Evolutionary conservation across 2,329 filamentous ascomycete species (phyloP), one percentile per base, ranked within the genome.

Genomic region (Bertia moriformis): DNA sequence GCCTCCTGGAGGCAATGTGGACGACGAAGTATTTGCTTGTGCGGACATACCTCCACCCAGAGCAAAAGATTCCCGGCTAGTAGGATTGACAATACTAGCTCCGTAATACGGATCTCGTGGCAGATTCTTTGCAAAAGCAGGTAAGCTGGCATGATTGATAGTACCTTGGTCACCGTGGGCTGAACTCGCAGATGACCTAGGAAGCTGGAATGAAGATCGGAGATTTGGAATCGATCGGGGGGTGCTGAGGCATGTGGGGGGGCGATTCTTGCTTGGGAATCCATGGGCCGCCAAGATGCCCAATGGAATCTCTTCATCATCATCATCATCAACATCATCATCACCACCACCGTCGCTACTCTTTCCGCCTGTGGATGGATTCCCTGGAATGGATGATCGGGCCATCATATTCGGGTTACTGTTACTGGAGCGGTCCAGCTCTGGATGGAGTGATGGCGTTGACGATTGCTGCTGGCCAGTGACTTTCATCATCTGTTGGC

Each of bases 401-500:
- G n/a, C 7, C 7, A 10, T 7, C 22, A 27, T 10, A 27, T 27
- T 27, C 7, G 22, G 22, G 22, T 7, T 27, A n/a, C 22, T 27
- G 22, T 27, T 27, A n/a, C 22, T 27, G 7, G 22, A 7, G n/a
- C 22, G 7, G 22, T n/a, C n/a, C 22, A 27, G 7, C 7, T 10
- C 22, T 10, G 22, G 22, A 27, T n/a, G 22, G 22, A 27, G 22
- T 27, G 22, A 27, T 27, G 22, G 22, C n/a, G n/a, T n/a, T 27
- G 22, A 27, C n/a, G 22, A n/a, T 7, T 7, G 7, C n/a, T 27
- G 22, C n/a, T 27, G 68, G 17, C 71, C 72, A 15, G 71, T 73
- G 39, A 73, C 65, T 48, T 75, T 76, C 66, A 71, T 75, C 72
- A 77, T 77, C 51, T 73, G 67, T 50, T 77, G 72, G 19, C 72